These are phyloP conservation scores for Aspergillus viridinutans DNA, from an alignment of 2,329 filamentous ascomycete genomes.

Conservation along the genomic window DNA sequence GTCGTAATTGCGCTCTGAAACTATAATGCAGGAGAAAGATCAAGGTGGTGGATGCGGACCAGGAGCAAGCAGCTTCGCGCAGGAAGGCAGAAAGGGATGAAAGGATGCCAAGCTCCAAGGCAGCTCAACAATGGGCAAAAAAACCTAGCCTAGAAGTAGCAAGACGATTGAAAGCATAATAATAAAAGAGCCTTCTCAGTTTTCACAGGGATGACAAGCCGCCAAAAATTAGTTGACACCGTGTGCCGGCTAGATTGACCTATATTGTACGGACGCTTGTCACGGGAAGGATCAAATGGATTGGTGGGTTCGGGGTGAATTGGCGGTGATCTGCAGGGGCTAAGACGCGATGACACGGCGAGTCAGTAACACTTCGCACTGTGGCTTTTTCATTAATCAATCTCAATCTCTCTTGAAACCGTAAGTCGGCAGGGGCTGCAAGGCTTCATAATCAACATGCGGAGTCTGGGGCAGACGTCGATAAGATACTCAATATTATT, in stretches of 20 bases:
- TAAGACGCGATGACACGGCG: too few species aligned
- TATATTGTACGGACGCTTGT: slow-evolving; percentile 4
- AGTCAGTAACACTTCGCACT: not conserved
- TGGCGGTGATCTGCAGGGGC: not conserved
- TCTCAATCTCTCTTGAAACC: not conserved
- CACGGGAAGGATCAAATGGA: slow-evolving; percentile 1
- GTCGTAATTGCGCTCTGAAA: not conserved
- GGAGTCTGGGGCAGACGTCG: not conserved
- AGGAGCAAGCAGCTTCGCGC: not conserved
- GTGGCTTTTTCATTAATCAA: not conserved
- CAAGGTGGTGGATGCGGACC: slow-evolving; percentile 4
- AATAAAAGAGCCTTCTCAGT: not conserved
- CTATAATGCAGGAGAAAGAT: slow-evolving; percentile 1
- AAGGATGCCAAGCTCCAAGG: not conserved
- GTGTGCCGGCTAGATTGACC: not conserved
- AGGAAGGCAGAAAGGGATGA: not conserved
- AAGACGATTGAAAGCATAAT: not conserved
- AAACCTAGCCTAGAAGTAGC: not conserved
- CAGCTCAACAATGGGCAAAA: slow-evolving; percentile 1
- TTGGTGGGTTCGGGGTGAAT: slow-evolving; percentile 4
- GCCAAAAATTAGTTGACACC: not conserved
- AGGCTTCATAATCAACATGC: not conserved
- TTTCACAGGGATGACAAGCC: not conserved
- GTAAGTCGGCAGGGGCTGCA: not conserved
- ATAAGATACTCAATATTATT: not conserved